Base-by-base conservation (phyloP, 2,329 filamentous ascomycete species). In the Aspergillus fumigatus region DNA sequence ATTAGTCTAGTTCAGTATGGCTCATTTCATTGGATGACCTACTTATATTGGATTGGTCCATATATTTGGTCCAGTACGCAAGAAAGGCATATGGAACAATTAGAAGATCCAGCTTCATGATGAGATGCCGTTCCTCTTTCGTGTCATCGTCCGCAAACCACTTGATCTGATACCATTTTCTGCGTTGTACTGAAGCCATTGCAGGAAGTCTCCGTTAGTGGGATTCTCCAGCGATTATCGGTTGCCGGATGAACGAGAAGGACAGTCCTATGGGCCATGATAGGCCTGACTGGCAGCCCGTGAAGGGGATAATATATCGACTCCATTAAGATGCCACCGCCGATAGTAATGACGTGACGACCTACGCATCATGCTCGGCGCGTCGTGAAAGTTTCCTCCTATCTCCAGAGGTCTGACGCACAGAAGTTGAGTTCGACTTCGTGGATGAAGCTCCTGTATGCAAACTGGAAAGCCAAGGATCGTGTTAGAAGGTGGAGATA, bases 1-100 rank as follows among this genome's bases (percentile, higher is more conserved):
- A 51, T 47, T 32, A 54, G 50, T n/a, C 3, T 14, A 17, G 19
- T 7, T 48, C 3, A 26, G 21, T 14, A 10, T 7, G 7, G 26
- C 49, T 4, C 9, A 4, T 5, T 10, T n/a, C n/a, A n/a, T n/a
- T n/a, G n/a, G 11, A 14, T 26, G 11, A 60, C 73, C 51, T 59
- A 82, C 80, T 83, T 51, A 83, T 74, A 54, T 83, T 83, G 3
- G 78, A 71, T 60, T 83, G 80, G 59, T 83, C 81, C 8, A 84
- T 76, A 57, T 83, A 82, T 64, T 83, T 84, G 51, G 80, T 76
- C 78, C 81, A 84, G 59, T 83, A 84, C 0, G 78, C 75, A 2
- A 84, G 66, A 48, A 84, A 79, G 0, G 80, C 81, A 62, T 84
- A 84, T 0, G 81, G 81, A 0, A 85, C 77, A 38, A 85, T 80